Conservation (phyloP, 768 basidiomycete genomes). For the Mycena latifolia region DNA sequence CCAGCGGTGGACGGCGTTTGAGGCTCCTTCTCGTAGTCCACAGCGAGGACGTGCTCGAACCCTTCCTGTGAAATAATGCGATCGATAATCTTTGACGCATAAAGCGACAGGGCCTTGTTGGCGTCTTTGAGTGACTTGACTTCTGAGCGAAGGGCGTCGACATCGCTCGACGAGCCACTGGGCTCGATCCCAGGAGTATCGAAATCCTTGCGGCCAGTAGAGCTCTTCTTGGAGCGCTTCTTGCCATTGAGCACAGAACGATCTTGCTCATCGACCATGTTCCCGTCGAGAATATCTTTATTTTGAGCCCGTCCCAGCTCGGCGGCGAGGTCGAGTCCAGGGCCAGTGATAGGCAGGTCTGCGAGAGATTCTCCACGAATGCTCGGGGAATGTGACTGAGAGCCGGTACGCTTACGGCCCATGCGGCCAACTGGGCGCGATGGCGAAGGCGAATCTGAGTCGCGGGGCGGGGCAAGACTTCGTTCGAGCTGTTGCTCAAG, state of each 20-base stretch:
- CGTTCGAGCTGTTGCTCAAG: slow-evolving; percentile 55
- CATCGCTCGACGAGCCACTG: slow-evolving; percentile 62
- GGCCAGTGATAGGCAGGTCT: slow-evolving; percentile 88
- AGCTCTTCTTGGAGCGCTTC: slow-evolving; percentile 63
- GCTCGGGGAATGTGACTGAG: slow-evolving; percentile 60
- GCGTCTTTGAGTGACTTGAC: slow-evolving; percentile 95
- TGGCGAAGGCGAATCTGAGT: slow-evolving; percentile 52
- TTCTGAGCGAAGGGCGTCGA: slow-evolving; percentile 84
- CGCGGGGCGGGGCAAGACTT: slow-evolving; percentile 47
- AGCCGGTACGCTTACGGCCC: slow-evolving; percentile 64
- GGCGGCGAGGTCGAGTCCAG: slow-evolving; percentile 90
- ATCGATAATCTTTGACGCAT: slow-evolving; percentile 98
- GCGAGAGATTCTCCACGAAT: slow-evolving; percentile 85
- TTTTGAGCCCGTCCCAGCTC: slow-evolving; percentile 94
- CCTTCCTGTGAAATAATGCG: slow-evolving; percentile 96
- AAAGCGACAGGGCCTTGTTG: slow-evolving; percentile 94
- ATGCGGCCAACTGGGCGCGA: slow-evolving; percentile 56
- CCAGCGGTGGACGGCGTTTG: slow-evolving; percentile 59
- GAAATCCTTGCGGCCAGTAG: slow-evolving; percentile 54
- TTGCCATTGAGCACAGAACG: slow-evolving; percentile 58
- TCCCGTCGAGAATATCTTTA: slow-evolving; percentile 79
- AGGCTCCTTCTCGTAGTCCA: slow-evolving; percentile 81
- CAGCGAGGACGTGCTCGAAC: slow-evolving; percentile 96
- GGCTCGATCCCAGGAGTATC: slow-evolving; percentile 54
- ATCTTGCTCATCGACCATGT: slow-evolving; percentile 64